These are phyloP conservation scores for Iris macrosiphon DNA, from an alignment of 106 monocot species.

Conservation along the genomic window DNA sequence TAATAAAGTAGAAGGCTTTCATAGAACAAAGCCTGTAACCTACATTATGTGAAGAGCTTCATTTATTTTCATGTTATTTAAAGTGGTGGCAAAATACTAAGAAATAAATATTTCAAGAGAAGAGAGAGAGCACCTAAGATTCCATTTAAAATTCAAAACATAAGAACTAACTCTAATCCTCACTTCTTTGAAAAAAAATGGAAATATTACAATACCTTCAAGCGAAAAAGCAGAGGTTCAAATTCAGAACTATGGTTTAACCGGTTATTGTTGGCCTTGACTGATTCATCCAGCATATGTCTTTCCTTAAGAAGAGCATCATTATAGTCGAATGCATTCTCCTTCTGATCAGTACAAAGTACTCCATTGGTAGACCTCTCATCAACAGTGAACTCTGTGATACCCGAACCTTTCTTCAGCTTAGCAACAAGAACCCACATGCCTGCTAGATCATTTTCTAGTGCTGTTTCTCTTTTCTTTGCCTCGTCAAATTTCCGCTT, in stretches of 20 bases:
- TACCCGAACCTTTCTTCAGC: conserved; percentile 68
- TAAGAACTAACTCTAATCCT: no score
- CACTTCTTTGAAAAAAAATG: no score
- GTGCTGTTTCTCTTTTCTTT: conserved; percentile 64
- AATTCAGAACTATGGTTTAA: conserved; percentile 49
- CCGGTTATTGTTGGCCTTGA: conserved; percentile 22
- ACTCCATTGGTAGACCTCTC: conserved; percentile 33
- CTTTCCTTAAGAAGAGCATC: conserved; percentile 34
- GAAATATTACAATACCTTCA: conserved; percentile 78
- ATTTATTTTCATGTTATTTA: no score
- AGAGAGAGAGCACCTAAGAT: no score
- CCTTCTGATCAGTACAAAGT: conserved; percentile 31
- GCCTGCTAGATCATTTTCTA: conserved; percentile 92
- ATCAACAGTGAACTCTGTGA: conserved; percentile 43
- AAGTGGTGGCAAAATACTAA: no score
- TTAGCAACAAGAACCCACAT: conserved; percentile 99
- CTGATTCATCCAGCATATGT: conserved; percentile 21
- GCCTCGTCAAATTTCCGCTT: conserved; percentile 70
- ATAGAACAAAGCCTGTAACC: no score
- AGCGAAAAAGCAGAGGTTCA: conserved; percentile 73
- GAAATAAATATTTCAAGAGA: no score
- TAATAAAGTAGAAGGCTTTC: no score
- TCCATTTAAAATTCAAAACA: no score
- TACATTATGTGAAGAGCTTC: no score
- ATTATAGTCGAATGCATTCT: conserved; percentile 35